Conservation (phyloP, 306 rosid species). For the barrel medic (Medicago truncatula) region DNA sequence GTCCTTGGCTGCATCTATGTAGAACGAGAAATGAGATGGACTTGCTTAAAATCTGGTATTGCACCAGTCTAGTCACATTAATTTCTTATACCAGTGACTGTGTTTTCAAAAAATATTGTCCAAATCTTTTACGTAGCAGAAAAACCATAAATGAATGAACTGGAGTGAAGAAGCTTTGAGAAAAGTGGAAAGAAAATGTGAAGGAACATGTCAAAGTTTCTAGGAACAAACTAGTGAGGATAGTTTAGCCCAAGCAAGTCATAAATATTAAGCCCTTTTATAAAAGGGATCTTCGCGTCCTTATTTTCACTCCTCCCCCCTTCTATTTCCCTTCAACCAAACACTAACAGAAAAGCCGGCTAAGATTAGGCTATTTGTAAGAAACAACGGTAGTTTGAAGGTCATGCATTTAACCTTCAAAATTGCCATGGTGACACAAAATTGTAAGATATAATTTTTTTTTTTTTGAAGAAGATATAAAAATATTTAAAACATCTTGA, state of each 20-base stretch:
- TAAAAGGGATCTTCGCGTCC: not conserved
- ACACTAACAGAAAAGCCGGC: not conserved
- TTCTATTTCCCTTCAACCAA: not conserved
- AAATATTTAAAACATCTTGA: too few species aligned
- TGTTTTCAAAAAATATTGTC: not conserved
- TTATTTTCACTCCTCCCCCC: not conserved
- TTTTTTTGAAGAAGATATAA: not conserved
- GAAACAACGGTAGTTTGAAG: not conserved
- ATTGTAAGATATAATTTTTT: not conserved
- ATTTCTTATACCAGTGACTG: not conserved
- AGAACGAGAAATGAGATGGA: not conserved
- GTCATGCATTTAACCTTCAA: not conserved
- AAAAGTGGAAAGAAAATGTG: not conserved
- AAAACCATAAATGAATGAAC: not conserved
- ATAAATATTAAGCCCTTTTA: too few species aligned
- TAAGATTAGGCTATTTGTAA: not conserved
- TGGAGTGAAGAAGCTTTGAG: not conserved
- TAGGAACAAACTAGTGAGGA: slow-evolving; percentile 4
- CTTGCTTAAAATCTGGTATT: not conserved
- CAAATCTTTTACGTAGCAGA: not conserved
- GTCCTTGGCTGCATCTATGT: not conserved
- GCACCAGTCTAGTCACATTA: not conserved
- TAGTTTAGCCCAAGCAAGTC: not conserved
- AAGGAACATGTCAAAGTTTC: not conserved
- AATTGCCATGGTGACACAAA: not conserved